Evolutionary conservation across 768 basidiomycete species (phyloP), one percentile per base, ranked within the genome.

Genomic region (Lanmaoa pseudosensibilis): DNA sequence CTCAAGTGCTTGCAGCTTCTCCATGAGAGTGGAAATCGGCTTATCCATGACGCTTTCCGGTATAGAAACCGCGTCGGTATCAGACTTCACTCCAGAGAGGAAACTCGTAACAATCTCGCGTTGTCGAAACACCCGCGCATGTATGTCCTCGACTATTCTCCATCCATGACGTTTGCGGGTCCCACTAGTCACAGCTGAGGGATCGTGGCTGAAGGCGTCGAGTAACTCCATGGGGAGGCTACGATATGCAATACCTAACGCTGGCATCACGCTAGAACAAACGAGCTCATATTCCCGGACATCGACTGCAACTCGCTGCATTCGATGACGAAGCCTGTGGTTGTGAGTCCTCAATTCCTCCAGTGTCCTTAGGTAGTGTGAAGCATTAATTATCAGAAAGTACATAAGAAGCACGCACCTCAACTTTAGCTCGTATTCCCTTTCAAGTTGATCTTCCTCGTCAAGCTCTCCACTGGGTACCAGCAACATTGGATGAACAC

Each of bases 201-300:
- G 90, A 66, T 92, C 90, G 56, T 88, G 88, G 37, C 79, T 82
- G 63, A 90, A 84, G 3, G 88, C 86, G 47, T 91, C 89, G 37
- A 90, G 70, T 8, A 92, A 76, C 21, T 90, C 87, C 60, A 76
- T 75, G 8, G 90, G 85, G 39, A 92, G 74, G 38, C 74, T 73
- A 16, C 65, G 73, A 60, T 83, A 75, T 9, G 75, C 68, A 30
- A 81, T 68, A 16, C 78, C 83, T 23, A 86, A 74, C 4, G 77
- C 68, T 23, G 74, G 74, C 56, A 79, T 75, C 39, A 86, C 72
- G 33, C 75, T 74, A n/a, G 77, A 71, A 61, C 84, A 87, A 12
- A 85, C 71, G 10, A 75, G 64, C 55, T 91, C 87, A 56, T 85
- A 88, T 48, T 91, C 90, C 60, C 80, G 78, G 43, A 90, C 76